These are phyloP conservation scores for Salvia hispanica DNA, from an alignment of 257 asterid species.

Conservation along the genomic window DNA sequence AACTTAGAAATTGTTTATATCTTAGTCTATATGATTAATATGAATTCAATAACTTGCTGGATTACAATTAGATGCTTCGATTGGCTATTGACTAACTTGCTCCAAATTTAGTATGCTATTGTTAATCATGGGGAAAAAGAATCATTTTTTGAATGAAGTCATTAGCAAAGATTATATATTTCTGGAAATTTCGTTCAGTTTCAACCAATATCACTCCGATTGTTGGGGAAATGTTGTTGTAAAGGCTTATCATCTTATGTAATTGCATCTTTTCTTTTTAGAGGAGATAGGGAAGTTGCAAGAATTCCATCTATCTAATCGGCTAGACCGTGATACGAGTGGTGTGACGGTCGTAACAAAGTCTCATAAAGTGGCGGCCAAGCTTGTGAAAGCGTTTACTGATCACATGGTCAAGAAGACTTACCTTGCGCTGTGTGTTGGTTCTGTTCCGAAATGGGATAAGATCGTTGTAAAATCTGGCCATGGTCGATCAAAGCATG, in stretches of 20 bases:
- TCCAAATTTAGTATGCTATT: not conserved
- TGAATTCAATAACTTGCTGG: not conserved
- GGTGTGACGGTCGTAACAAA: conserved; percentile 84
- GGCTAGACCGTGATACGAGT: conserved; percentile 97
- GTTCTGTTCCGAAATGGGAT: conserved; percentile 64
- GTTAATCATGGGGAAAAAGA: conserved; percentile 7
- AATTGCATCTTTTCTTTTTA: conserved; percentile 27
- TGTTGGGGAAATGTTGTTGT: not conserved
- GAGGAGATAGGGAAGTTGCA: conserved; percentile 42
- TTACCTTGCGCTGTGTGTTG: conserved; percentile 72
- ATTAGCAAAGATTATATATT: too few species aligned
- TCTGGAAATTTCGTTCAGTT: too few species aligned
- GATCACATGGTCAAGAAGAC: conserved; percentile 74
- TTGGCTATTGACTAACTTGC: not conserved
- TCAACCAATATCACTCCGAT: too few species aligned
- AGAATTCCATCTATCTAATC: conserved; percentile 80
- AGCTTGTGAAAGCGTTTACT: conserved; percentile 86
- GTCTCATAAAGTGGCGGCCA: conserved; percentile 88
- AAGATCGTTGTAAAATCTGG: conserved; percentile 65
- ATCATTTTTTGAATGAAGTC: conserved; percentile 7
- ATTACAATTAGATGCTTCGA: conserved; percentile 9
- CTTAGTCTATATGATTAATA: not conserved
- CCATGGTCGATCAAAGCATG: conserved; percentile 86
- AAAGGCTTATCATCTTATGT: not conserved
- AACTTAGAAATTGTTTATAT: not conserved